Base-by-base conservation (phyloP, 768 basidiomycete species). In the Vararia minispora region DNA sequence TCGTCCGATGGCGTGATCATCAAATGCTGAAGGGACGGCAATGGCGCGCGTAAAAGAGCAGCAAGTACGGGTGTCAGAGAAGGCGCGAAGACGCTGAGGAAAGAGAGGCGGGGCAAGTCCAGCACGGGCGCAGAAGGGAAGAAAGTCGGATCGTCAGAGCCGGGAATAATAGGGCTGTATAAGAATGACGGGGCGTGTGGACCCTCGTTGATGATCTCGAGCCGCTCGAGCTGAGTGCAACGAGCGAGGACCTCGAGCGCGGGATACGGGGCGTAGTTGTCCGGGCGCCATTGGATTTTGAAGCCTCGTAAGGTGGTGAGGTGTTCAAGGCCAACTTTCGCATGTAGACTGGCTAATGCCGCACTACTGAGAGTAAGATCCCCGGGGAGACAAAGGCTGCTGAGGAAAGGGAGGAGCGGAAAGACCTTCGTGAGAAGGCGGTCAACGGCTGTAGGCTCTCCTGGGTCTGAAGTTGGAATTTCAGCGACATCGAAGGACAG, bases 1-100 rank as follows among this genome's bases (percentile, higher is more conserved):
- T 84, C 81, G 39, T 82, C 69, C 49, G 80, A 84, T 2, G 84
- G 83, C 1, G 84, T 85, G 26, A 88, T 53, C 11, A 71, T 77
- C 14, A 89, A 61, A 46, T 75, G 76, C 24, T 54, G 64, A 28
- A 90, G 61, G 3, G 66, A 58, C 3, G 81, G 85, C 11, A 90
- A 71, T 0, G 72, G 54, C 0, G 79, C 69, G 27, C 62, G 54
- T 13, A 84, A 58, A 20, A 90, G 61, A 12, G 70, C 65, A 27
- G 69, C 58, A 56, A 86, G 62, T 23, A 85, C 60, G 16, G 76
- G 71, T 4, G 80, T 82, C 5, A 64, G 68, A 35, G 77, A 74
- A 61, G 83, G 72, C 2, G 80, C 79, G 16, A 85, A 60, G 13
- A 87, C 48, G 13, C 72, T 65, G 16, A 89, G 52, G 14, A 68